These are phyloP conservation scores for Plasmodium malariae DNA, from an alignment of 169 alveolate genomes.

Conservation along the genomic window DNA sequence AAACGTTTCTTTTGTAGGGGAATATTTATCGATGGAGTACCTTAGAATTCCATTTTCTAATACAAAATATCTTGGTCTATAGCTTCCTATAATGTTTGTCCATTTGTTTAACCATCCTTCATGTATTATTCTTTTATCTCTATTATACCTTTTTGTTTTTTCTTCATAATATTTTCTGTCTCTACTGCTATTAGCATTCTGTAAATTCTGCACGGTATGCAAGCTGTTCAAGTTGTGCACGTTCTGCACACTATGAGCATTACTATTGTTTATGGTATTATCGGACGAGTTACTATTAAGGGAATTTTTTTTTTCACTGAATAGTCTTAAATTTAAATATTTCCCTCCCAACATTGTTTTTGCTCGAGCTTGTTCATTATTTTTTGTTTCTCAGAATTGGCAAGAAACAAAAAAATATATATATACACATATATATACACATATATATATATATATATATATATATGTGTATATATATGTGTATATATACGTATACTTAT, in stretches of 20 bases:
- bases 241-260: background rate
- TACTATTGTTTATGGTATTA: background rate
- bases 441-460: background rate
- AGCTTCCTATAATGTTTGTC: conserved; percentile 90
- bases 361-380: background rate
- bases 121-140: conserved; percentile 81
- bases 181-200: too few relatives aligned
- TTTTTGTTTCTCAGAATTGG: background rate
- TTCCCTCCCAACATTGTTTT: conserved; percentile 65
- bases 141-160: background rate
- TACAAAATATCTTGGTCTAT: conserved; percentile 90
- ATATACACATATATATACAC: background rate
- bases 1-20: conserved; percentile 84
- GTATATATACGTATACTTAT: too few relatives aligned
- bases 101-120: conserved; percentile 92
- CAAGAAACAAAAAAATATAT: background rate
- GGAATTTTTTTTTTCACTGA: conserved; percentile 45
- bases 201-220: too few relatives aligned
- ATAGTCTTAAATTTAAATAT: conserved; percentile 46
- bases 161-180: conserved; percentile 1
- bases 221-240: too few relatives aligned
- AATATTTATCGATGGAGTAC: conserved; percentile 85
- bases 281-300: background rate
- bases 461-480: background rate
- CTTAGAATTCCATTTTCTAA: conserved; percentile 86